phyloP scores from a whole-genome alignment of 352 stramenopile species.

The Pythium aphanidermatum region DNA sequence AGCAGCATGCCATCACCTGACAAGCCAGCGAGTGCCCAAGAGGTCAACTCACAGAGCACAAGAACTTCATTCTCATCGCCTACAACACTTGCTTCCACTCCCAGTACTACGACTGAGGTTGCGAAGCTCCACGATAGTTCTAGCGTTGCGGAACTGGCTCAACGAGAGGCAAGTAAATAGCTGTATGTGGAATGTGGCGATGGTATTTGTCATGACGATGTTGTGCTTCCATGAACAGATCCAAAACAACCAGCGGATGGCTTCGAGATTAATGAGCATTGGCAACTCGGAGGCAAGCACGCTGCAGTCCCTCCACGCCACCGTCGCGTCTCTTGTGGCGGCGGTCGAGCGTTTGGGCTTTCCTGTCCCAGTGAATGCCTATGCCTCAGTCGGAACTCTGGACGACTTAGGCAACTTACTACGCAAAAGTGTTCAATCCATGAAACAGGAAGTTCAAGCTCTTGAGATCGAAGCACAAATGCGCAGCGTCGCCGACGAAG shows the following conservation, averaged over 20 bases:
- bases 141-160: constrained; percentile 37
- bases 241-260: constrained; percentile 29
- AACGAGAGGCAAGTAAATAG: constrained; percentile 22
- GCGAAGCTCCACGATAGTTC: constrained; percentile 25
- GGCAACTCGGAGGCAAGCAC: constrained; percentile 29
- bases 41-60: no score
- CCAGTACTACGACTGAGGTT: constrained; percentile 11
- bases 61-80: no score
- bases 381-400: constrained; percentile 35
- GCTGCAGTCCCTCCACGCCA: constrained; percentile 35
- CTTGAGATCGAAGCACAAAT: constrained; percentile 63
- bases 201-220: neutral
- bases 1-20: constrained; percentile 35
- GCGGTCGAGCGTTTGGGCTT: constrained; percentile 48
- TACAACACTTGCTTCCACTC: neutral
- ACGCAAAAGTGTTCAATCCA: constrained; percentile 34
- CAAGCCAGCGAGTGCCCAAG: no score
- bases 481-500: constrained; percentile 41
- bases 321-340: constrained; percentile 31
- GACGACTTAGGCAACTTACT: constrained; percentile 56
- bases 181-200: neutral
- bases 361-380: constrained; percentile 28
- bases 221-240: constrained; percentile 11
- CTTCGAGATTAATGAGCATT: constrained; percentile 21
- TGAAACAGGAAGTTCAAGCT: constrained; percentile 64